Evolutionary conservation across 768 basidiomycete species (phyloP).

Genomic region (Mrakia blollopis): DNA sequence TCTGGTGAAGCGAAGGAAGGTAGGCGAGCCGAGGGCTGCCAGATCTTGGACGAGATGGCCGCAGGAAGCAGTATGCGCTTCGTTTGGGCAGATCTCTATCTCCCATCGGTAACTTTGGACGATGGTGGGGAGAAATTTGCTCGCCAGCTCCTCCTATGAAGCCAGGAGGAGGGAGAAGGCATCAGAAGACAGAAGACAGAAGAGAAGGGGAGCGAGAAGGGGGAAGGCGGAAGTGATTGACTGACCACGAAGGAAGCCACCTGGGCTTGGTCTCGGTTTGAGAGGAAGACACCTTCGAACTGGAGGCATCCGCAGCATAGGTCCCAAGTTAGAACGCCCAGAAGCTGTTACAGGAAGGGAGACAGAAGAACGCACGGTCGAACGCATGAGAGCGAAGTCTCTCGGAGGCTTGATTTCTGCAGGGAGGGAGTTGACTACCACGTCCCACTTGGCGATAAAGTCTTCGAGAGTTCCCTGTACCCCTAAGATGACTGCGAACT

Average conservation of each 20-base stretch:
- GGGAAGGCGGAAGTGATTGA: no score
- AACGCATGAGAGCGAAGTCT: neutral
- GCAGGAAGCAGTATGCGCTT: no score
- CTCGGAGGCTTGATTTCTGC: neutral
- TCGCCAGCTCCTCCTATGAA: neutral
- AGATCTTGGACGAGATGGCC: neutral
- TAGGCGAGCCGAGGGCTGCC: neutral
- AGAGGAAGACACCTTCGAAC: no score
- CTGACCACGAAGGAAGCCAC: no score
- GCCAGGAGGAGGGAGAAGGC: neutral
- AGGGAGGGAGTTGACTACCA: neutral
- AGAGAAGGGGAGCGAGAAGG: no score
- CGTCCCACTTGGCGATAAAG: neutral
- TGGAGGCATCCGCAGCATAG: no score
- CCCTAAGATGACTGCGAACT: neutral
- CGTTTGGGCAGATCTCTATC: no score
- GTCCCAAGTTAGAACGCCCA: no score
- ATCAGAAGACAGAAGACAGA: no score
- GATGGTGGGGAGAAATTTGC: neutral
- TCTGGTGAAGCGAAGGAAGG: neutral
- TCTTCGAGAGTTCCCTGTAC: neutral
- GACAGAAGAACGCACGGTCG: no score
- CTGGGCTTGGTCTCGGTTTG: neutral
- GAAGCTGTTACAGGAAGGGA: no score
- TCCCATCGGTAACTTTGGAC: neutral